Conservation (phyloP, 176 grass and related monocot genomes). For the Oryza meyeriana region DNA sequence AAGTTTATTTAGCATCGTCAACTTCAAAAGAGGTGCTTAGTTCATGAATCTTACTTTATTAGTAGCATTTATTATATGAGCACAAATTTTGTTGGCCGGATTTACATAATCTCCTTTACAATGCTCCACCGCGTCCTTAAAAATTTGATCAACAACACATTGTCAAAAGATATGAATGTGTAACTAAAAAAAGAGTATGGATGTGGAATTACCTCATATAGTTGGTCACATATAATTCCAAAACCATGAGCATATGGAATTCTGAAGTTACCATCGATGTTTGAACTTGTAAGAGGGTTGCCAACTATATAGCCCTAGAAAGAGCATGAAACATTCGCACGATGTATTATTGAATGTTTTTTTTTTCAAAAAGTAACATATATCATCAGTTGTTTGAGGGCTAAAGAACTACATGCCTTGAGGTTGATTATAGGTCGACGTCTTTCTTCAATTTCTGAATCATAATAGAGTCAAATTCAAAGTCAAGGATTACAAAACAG, state of each 20-base stretch:
- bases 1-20: no score
- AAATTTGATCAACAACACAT: background rate
- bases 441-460: constrained; percentile 33
- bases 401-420: constrained; percentile 23
- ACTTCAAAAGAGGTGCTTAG: background rate
- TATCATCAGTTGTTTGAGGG: background rate
- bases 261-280: constrained; percentile 12
- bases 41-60: constrained; percentile 3
- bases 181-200: background rate
- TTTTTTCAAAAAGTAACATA: background rate
- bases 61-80: background rate
- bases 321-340: background rate
- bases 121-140: constrained; percentile 13
- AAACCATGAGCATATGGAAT: constrained; percentile 44
- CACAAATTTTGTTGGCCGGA: constrained; percentile 18
- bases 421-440: constrained; percentile 31
- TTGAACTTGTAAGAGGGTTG: constrained; percentile 36
- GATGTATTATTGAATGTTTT: background rate
- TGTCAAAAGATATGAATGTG: background rate
- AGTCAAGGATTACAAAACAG: background rate
- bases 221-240: constrained; percentile 58
- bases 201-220: constrained; percentile 42
- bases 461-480: background rate
- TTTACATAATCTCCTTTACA: constrained; percentile 39
- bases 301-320: constrained; percentile 51